Evolutionary conservation across 2,329 filamentous ascomycete genomes (phyloP).

Genomic region (Aaosphaeria pasadenensis): DNA sequence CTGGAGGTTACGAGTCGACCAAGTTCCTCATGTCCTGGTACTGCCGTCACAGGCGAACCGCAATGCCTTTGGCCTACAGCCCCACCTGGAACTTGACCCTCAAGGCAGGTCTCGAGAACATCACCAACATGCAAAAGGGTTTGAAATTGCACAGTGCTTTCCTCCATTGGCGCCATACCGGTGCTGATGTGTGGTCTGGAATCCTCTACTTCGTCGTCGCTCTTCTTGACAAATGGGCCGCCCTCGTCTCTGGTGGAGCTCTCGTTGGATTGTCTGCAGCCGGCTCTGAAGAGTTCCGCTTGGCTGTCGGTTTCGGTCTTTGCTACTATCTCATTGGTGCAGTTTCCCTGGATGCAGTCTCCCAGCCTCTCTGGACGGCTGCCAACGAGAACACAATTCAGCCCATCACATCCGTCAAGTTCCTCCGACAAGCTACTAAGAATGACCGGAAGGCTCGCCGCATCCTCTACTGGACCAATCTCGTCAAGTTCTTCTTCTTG

Average conservation of each 20-base stretch:
- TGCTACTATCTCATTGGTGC: slow-evolving; percentile 54
- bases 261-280: slow-evolving; percentile 36
- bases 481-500: slow-evolving; percentile 45
- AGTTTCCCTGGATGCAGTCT: slow-evolving; percentile 50
- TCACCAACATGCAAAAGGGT: slow-evolving; percentile 50
- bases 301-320: slow-evolving; percentile 49
- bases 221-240: slow-evolving; percentile 52
- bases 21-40: slow-evolving; percentile 52
- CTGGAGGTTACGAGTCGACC: slow-evolving; percentile 46
- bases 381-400: slow-evolving; percentile 35
- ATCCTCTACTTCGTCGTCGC: slow-evolving; percentile 51
- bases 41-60: slow-evolving; percentile 41
- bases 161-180: slow-evolving; percentile 52
- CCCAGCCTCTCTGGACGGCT: slow-evolving; percentile 42
- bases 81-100: slow-evolving; percentile 53
- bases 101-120: slow-evolving; percentile 47
- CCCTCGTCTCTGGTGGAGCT: slow-evolving; percentile 40
- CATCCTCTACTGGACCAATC: slow-evolving; percentile 46
- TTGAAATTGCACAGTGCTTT: slow-evolving; percentile 53
- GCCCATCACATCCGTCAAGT: slow-evolving; percentile 32
- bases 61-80: slow-evolving; percentile 48
- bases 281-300: slow-evolving; percentile 33
- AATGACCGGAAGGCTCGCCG: slow-evolving; percentile 40
- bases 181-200: slow-evolving; percentile 49
- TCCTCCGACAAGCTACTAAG: slow-evolving; percentile 39